Conservation (phyloP, 2,329 filamentous ascomycete genomes). For the Pseudogymnoascus sp. region DNA sequence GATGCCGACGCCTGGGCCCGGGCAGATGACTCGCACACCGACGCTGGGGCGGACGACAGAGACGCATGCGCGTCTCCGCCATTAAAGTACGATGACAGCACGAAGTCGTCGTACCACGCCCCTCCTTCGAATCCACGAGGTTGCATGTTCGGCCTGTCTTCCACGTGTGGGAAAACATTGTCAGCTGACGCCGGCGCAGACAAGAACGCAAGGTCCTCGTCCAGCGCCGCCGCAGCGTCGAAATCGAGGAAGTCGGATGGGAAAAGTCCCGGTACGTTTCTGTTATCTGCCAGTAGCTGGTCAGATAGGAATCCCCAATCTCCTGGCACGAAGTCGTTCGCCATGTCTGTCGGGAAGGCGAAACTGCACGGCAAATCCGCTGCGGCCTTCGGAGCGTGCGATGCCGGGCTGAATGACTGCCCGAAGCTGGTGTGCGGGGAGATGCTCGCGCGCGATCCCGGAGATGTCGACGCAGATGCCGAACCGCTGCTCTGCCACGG, state of each 20-base stretch:
- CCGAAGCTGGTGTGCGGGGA: constrained; percentile 1
- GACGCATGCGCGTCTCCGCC: background rate
- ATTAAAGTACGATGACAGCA: background rate
- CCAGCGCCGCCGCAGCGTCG: background rate
- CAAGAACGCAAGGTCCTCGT: background rate
- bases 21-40: background rate
- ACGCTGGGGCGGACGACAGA: background rate
- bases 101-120: background rate
- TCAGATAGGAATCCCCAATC: background rate
- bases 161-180: background rate
- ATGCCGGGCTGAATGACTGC: background rate
- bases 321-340: background rate
- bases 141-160: background rate
- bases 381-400: background rate
- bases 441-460: background rate
- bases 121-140: background rate
- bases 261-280: background rate
- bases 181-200: background rate
- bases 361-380: background rate
- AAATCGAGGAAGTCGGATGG: background rate
- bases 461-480: background rate
- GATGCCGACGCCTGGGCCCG: background rate
- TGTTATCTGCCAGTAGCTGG: background rate
- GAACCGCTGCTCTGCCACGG: background rate
- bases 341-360: background rate